Evolutionary conservation across 2,329 filamentous ascomycete genomes (phyloP).

Genomic region (Exophiala oligosperma): DNA sequence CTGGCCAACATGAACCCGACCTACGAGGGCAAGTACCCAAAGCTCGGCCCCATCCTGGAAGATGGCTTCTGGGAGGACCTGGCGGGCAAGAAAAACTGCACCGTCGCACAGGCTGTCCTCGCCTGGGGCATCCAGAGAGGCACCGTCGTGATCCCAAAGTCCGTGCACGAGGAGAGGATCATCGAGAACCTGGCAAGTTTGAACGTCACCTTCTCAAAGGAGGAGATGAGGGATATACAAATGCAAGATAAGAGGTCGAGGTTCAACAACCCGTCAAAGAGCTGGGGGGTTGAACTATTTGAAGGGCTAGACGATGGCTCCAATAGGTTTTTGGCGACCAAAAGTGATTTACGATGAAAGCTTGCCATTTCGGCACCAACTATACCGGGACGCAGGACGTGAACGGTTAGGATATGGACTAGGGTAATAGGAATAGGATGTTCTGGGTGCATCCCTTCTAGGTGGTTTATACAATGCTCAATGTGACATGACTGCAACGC

Average conservation of each 20-base stretch:
- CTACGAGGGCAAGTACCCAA: conserved; percentile 37
- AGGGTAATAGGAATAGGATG: background rate
- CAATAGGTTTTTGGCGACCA: conserved; percentile 14
- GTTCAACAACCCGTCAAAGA: conserved; percentile 44
- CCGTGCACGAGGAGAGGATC: conserved; percentile 44
- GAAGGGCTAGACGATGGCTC: conserved; percentile 41
- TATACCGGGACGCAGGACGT: background rate
- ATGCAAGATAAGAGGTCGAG: conserved; percentile 38
- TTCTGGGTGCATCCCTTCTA: conserved; percentile 4
- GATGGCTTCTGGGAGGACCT: conserved; percentile 43
- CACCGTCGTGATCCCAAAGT: conserved; percentile 54
- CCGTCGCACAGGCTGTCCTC: conserved; percentile 47
- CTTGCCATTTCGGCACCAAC: too few relatives aligned
- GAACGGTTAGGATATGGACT: background rate
- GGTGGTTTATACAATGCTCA: conserved; percentile 2
- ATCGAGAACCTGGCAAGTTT: conserved; percentile 44
- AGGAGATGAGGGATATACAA: conserved; percentile 30
- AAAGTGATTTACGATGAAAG: background rate
- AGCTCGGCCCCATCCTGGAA: conserved; percentile 40
- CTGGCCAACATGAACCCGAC: conserved; percentile 49
- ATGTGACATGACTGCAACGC: conserved; percentile 13
- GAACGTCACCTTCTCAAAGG: conserved; percentile 24
- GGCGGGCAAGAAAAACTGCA: conserved; percentile 43
- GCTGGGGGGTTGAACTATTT: conserved; percentile 44
- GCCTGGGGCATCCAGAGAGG: conserved; percentile 52